Base-by-base conservation (phyloP, 805 yeast species). In the Pichia paraexigua region DNA sequence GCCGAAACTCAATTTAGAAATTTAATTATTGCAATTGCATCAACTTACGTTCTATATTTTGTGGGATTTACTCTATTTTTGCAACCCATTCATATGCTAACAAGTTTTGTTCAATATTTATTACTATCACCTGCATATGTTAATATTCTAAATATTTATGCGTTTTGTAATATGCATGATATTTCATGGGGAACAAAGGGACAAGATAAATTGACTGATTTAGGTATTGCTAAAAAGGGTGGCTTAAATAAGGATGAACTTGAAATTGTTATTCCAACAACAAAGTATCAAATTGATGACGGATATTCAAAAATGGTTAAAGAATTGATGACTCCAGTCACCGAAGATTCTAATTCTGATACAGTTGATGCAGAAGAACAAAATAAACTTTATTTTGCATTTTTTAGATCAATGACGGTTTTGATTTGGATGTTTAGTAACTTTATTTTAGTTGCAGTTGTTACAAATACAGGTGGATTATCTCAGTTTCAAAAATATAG, bases 101-200 rank as follows among this genome's bases (percentile, higher is more conserved):
- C 97, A 0, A 83, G 94, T 47, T 87, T 90, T 65, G 59, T 79
- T 25, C 99, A 92, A 68, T 92, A 92, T 64, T 66, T 92, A 53
- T 68, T 92, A 55, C 68, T 92, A 52, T 82, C 91, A 56, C 99
- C 99, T 0, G 80, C 95, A 0, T 94, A 91, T 66, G 83, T 90
- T 68, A 91, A 92, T 62, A 92, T 91, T 49, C 73, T 92, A 63
- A 90, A 89, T 67, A 92, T 92, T 55, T 92, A 92, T 69, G 96
- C 98, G 2, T 91, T 92, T 66, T 91, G 97, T 73, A 92, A 92
- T 68, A 85, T 92, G 54, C 96, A 92, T 67, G 99, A 92, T 72
- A 83, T 92, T 46, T 87, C 97, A 8, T 92, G 98, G 98, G 98
- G 98, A 65, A 92, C 96, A 5, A 88, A 91, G 66, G 96, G 96